Evolutionary conservation across 208 protist genomes (phyloP).

Genomic region (Trypanosoma caninum): DNA sequence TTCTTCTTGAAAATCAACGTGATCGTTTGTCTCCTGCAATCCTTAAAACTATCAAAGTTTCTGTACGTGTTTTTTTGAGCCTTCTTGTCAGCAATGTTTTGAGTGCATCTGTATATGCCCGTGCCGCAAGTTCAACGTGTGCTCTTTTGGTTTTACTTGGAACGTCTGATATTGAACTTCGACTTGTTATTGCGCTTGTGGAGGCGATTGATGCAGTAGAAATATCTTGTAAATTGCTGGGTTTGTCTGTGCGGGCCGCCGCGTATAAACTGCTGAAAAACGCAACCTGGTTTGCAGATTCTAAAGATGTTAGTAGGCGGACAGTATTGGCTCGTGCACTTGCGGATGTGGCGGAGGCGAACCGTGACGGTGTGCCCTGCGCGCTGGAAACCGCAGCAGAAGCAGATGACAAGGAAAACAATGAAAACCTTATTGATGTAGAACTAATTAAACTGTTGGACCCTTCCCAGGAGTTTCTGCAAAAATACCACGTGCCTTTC

Average conservation of each 20-base stretch:
- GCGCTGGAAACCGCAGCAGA: neutral
- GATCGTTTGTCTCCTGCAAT: slow-evolving; percentile 32
- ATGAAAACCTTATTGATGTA: too few species aligned
- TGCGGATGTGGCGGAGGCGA: slow-evolving; percentile 13
- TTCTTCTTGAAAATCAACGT: slow-evolving; percentile 47
- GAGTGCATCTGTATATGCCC: slow-evolving; percentile 35
- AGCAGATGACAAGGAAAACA: neutral
- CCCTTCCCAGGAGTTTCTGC: neutral
- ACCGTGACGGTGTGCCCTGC: slow-evolving; percentile 12
- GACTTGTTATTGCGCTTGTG: slow-evolving; percentile 62
- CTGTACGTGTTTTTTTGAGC: slow-evolving; percentile 32
- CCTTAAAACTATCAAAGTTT: slow-evolving; percentile 27
- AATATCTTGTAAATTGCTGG: neutral
- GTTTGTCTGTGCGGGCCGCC: slow-evolving; percentile 7
- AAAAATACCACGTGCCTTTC: neutral
- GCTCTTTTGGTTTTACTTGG: slow-evolving; percentile 31
- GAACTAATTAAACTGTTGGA: too few species aligned
- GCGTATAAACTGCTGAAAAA: slow-evolving; percentile 12
- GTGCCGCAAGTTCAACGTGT: slow-evolving; percentile 51
- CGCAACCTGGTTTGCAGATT: slow-evolving; percentile 4
- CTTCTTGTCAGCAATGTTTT: slow-evolving; percentile 47
- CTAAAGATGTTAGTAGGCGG: slow-evolving; percentile 10
- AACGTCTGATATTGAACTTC: slow-evolving; percentile 45
- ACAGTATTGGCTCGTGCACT: slow-evolving; percentile 2
- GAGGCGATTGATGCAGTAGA: slow-evolving; percentile 27